A percentile compares a stretch with the other conserved stretches of the same genome.
phyloP scores from a whole-genome alignment of 148 eudicot species.

The Chenopodium berlandieri region DNA sequence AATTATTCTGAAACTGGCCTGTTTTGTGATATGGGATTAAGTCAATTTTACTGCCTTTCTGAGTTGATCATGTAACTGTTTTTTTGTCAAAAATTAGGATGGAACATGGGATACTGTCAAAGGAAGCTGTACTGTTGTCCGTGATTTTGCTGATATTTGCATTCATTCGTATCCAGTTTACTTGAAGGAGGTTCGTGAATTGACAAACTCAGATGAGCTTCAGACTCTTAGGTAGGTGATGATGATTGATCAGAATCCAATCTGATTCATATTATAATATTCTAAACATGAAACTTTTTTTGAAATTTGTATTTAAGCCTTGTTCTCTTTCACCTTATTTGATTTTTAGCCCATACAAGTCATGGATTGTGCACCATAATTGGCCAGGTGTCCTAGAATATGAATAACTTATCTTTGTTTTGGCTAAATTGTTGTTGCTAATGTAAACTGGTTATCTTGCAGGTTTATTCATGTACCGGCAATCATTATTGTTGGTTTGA shows the following conservation, averaged over 20 bases:
- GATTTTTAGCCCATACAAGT: too few species aligned
- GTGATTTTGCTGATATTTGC: constrained; percentile 86
- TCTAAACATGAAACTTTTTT: too few species aligned
- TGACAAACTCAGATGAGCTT: constrained; percentile 45
- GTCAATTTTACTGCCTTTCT: neutral
- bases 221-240: constrained; percentile 66
- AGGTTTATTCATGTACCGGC: constrained; percentile 88
- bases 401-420: neutral
- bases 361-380: too few species aligned
- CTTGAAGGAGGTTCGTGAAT: constrained; percentile 71
- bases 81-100: constrained; percentile 47
- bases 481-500: constrained; percentile 69
- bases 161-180: constrained; percentile 72
- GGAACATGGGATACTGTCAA: constrained; percentile 86
- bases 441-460: constrained; percentile 24
- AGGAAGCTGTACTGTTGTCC: constrained; percentile 86
- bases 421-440: constrained; percentile 2
- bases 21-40: neutral
- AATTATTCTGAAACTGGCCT: constrained; percentile 20
- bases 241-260: neutral
- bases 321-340: neutral
- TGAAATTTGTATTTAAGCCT: too few species aligned
- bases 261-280: too few species aligned
- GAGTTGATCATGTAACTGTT: constrained; percentile 11
- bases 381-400: too few species aligned